A percentile compares a stretch with the other conserved stretches of the same genome.
phyloP scores from a whole-genome alignment of 768 basidiomycete genomes.

The Lyophyllum shimeji region DNA sequence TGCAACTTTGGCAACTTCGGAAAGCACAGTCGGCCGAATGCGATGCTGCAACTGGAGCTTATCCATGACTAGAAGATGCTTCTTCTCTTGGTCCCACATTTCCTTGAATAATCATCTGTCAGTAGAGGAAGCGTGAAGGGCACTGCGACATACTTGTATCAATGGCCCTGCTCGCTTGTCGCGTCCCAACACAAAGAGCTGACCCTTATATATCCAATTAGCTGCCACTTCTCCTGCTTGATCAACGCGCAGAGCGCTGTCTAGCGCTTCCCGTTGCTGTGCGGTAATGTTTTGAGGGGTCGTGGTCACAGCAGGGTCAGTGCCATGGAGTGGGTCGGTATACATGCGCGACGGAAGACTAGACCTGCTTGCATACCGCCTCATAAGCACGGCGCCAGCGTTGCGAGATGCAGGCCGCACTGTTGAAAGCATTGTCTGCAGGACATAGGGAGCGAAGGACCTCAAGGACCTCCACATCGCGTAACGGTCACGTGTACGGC shows the following conservation, averaged over 20 bases:
- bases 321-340: slow-evolving; percentile 32
- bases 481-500: slow-evolving; percentile 13
- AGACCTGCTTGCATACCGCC: neutral
- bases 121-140: neutral
- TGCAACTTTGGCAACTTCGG: slow-evolving; percentile 81
- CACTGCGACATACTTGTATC: slow-evolving; percentile 61
- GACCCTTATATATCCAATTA: slow-evolving; percentile 94
- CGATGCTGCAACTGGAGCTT: slow-evolving; percentile 81
- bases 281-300: slow-evolving; percentile 55
- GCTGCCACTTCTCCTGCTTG: slow-evolving; percentile 96
- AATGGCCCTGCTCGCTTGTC: slow-evolving; percentile 58
- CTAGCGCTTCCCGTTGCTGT: slow-evolving; percentile 49
- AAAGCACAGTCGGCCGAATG: slow-evolving; percentile 80
- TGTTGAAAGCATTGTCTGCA: slow-evolving; percentile 7
- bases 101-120: slow-evolving; percentile 48
- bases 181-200: slow-evolving; percentile 68
- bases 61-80: slow-evolving; percentile 86
- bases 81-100: slow-evolving; percentile 98
- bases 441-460: too few relatives aligned
- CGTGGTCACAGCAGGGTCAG: slow-evolving; percentile 43
- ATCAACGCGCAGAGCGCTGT: slow-evolving; percentile 82
- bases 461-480: too few relatives aligned
- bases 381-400: neutral
- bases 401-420: slow-evolving; percentile 4
- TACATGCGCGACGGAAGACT: slow-evolving; percentile 48